Conservation (phyloP, 2,329 filamentous ascomycete genomes). For the Camillea tinctor region DNA sequence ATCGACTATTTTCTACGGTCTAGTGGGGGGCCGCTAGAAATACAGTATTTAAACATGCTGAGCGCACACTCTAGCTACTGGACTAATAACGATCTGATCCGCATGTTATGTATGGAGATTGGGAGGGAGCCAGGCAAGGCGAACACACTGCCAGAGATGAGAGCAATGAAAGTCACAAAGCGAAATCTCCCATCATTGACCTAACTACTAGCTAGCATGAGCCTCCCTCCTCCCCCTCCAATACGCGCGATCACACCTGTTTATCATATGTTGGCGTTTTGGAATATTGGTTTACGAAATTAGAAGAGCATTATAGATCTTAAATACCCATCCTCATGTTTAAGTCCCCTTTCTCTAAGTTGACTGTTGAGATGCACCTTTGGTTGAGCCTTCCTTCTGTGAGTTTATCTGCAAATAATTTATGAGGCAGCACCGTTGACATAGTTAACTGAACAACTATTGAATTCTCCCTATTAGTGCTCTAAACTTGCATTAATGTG, state of each 20-base stretch:
- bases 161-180: constrained; percentile 54
- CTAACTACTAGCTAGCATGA: constrained; percentile 10
- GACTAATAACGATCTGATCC: constrained; percentile 82
- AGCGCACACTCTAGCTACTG: constrained; percentile 95
- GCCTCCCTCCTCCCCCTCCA: no score
- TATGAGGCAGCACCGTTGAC: neutral
- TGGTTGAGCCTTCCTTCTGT: neutral
- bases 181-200: constrained; percentile 25
- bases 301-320: neutral
- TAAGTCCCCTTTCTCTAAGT: neutral
- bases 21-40: constrained; percentile 82
- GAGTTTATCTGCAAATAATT: neutral
- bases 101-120: constrained; percentile 85
- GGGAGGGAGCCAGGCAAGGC: constrained; percentile 70
- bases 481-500: no score
- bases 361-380: neutral
- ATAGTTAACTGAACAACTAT: neutral
- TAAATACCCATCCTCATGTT: neutral
- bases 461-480: neutral
- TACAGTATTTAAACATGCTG: constrained; percentile 96
- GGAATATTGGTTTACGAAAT: neutral
- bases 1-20: constrained; percentile 87
- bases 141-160: constrained; percentile 56
- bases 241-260: neutral
- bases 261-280: neutral